Percentiles rank a stretch among this genome's conserved stretches.
phyloP scores from a whole-genome alignment of 108 stramenopile species.

The Stephanodiscus triporus region DNA sequence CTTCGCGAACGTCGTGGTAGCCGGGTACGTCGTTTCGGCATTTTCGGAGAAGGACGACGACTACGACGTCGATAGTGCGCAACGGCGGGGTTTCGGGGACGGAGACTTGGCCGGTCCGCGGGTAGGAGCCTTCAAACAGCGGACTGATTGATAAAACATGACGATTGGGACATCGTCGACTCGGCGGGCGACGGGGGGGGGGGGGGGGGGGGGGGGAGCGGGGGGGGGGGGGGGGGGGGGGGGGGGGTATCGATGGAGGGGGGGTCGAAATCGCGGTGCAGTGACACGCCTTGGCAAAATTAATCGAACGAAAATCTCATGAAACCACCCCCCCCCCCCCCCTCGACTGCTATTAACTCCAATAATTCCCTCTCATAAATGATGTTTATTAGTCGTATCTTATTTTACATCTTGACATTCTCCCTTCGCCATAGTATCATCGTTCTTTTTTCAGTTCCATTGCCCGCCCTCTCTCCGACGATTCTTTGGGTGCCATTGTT shows the following conservation, averaged over 20 bases:
- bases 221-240: too few species aligned
- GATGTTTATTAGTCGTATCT: too few species aligned
- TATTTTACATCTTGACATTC: too few species aligned
- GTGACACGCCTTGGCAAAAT: too few species aligned
- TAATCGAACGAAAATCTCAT: too few species aligned
- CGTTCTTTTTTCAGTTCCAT: neutral
- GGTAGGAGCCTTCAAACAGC: constrained; percentile 49
- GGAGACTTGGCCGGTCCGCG: constrained; percentile 39
- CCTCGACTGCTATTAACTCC: too few species aligned
- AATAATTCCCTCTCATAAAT: too few species aligned
- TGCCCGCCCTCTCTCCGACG: neutral
- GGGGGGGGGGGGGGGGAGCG: too few species aligned
- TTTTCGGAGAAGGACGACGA: constrained; percentile 46
- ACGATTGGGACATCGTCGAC: neutral
- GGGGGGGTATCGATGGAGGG: too few species aligned
- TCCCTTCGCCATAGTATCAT: neutral
- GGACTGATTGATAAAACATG: constrained; percentile 34
- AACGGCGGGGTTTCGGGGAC: constrained; percentile 17
- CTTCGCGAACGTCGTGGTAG: constrained; percentile 48
- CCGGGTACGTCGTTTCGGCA: constrained; percentile 49
- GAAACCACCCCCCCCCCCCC: too few species aligned
- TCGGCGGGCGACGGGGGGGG: neutral
- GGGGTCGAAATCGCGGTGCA: too few species aligned
- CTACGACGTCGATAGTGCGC: constrained; percentile 13
- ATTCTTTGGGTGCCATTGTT: constrained; percentile 6